These are phyloP conservation scores for Arabidopsis arenosa DNA, from an alignment of 345 rosid species.

Conservation along the genomic window DNA sequence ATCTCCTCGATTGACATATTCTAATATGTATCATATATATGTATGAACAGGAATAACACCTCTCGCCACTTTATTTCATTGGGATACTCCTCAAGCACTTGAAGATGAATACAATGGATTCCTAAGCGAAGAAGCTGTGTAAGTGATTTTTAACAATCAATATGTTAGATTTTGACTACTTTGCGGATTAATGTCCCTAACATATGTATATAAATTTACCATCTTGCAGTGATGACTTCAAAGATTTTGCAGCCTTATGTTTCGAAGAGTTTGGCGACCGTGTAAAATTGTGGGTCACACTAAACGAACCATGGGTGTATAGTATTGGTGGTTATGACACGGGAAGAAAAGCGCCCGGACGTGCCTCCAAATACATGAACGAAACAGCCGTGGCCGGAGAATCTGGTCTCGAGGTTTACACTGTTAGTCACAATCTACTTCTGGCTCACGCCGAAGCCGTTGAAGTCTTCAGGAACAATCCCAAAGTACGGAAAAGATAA, in stretches of 20 bases:
- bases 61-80: slow-evolving; percentile 61
- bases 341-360: slow-evolving; percentile 48
- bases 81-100: slow-evolving; percentile 69
- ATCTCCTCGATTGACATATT: background rate
- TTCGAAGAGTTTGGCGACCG: slow-evolving; percentile 51
- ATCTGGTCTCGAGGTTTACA: slow-evolving; percentile 45
- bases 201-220: background rate
- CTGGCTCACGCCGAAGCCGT: slow-evolving; percentile 48
- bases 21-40: slow-evolving; percentile 1
- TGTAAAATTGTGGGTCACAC: slow-evolving; percentile 54
- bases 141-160: slow-evolving; percentile 34
- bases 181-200: slow-evolving; percentile 7
- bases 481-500: slow-evolving; percentile 34
- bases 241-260: slow-evolving; percentile 44
- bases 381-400: slow-evolving; percentile 42
- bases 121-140: slow-evolving; percentile 54
- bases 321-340: slow-evolving; percentile 47
- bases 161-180: background rate
- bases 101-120: slow-evolving; percentile 69
- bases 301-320: slow-evolving; percentile 50
- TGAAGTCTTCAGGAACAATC: slow-evolving; percentile 43
- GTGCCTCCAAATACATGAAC: slow-evolving; percentile 48
- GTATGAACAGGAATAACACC: slow-evolving; percentile 54
- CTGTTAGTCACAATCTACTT: slow-evolving; percentile 45
- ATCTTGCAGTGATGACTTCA: slow-evolving; percentile 46